These are phyloP conservation scores for Wallacemonas collosoma DNA, from an alignment of 208 protist species.

Conservation along the genomic window DNA sequence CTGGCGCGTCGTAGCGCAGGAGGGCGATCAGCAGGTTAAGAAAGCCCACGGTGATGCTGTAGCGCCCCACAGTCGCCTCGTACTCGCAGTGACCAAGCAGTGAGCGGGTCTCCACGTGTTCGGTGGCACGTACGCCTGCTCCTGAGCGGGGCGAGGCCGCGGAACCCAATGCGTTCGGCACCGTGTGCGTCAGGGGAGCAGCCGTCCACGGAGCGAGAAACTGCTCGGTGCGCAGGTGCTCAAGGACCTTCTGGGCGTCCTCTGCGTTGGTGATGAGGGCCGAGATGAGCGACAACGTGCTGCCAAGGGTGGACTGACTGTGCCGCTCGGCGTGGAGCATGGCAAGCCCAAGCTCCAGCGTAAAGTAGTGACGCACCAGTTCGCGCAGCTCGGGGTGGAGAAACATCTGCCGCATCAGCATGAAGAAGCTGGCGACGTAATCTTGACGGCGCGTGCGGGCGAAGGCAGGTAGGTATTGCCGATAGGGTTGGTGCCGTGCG, in stretches of 20 bases:
- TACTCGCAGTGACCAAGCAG: constrained; percentile 81
- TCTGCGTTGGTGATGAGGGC: constrained; percentile 58
- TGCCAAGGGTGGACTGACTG: constrained; percentile 67
- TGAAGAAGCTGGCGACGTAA: constrained; percentile 75
- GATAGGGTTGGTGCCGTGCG: constrained; percentile 30
- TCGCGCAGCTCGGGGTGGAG: constrained; percentile 50
- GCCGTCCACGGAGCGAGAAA: constrained; percentile 12
- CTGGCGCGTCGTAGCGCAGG: constrained; percentile 55
- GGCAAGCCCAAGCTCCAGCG: constrained; percentile 52
- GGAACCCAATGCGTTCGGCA: too few species aligned
- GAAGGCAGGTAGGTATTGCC: constrained; percentile 68
- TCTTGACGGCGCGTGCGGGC: constrained; percentile 50
- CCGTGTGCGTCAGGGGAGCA: not conserved
- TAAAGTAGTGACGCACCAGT: constrained; percentile 49
- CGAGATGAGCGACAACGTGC: constrained; percentile 71
- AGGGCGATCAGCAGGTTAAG: constrained; percentile 76
- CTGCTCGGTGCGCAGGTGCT: constrained; percentile 1
- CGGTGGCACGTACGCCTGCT: not conserved
- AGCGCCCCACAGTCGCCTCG: constrained; percentile 63
- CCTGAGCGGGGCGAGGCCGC: too few species aligned
- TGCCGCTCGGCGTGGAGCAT: constrained; percentile 70
- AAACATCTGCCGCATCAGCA: constrained; percentile 78
- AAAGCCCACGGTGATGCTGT: constrained; percentile 81
- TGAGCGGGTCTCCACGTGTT: constrained; percentile 47
- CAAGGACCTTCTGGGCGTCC: constrained; percentile 51